Evolutionary conservation across 1,284 basidiomycete genomes (phyloP), one percentile per base, ranked within the genome.

Genomic region (Garcileccinum viscosum): DNA sequence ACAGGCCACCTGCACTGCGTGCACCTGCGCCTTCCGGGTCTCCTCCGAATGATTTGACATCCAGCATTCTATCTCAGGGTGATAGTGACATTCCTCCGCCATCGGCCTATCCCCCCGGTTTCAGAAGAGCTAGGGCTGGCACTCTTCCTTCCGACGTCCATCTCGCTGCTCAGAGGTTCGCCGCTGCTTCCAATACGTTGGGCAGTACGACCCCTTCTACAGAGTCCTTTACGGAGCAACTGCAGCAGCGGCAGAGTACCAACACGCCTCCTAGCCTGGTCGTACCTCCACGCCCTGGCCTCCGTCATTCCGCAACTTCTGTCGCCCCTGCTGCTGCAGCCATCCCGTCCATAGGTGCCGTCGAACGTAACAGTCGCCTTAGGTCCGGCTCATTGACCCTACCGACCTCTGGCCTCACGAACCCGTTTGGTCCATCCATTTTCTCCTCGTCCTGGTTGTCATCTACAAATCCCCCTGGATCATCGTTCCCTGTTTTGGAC

Each of bases 371-470:
- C 80, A 95, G 91, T 78, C 92, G 96, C 66, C 87, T 95, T 69
- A 89, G 96, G 72, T 97, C 95, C 32, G 96, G 96, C 37, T 97
- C 95, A 32, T 87, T 96, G 62, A 95, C 93, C 15, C 84, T 94
- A 42, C 93, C 93, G 9, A 85, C 91, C 58, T 90, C 88, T 66
- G 90, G 94, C 30, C 84, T 93, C n/a, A 92, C 90, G 70, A 95
- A 94, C 77, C 93, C 95, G 4, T 97, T 97, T 79, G 95, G 94
- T 33, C 87, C 92, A 47, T 93, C 92, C 72, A 89, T 96, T 64
- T 97, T 96, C 77, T 92, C 93, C 37, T 95, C 93, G 53, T 92
- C 93, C 63, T 96, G 95, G 95, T 84, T 96, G 74, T 87, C 93
- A 42, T 88, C 89, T 59, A 82, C 86, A 73, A 91, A 88, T 75